These are phyloP conservation scores for Eucalyptus cloeziana DNA, from an alignment of 345 rosid species.

Conservation along the genomic window DNA sequence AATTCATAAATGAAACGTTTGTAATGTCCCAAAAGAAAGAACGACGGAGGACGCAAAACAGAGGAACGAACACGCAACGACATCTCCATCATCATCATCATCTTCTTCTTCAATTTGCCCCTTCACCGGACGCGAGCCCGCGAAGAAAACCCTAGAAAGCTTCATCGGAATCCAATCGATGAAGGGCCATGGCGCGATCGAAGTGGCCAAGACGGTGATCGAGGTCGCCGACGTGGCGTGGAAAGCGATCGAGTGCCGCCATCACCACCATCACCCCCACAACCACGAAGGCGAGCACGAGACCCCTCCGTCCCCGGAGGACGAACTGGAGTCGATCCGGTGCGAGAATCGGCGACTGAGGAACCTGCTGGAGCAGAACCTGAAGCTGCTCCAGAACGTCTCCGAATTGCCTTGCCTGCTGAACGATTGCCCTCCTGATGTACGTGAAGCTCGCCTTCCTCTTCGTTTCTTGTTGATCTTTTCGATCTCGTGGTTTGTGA, in stretches of 20 bases:
- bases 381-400: conserved; percentile 56
- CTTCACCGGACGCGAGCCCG: neutral
- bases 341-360: conserved; percentile 57
- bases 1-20: neutral
- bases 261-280: conserved; percentile 36
- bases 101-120: neutral
- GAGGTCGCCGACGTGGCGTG: conserved; percentile 97
- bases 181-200: conserved; percentile 27
- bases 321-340: conserved; percentile 45
- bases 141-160: neutral
- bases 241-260: conserved; percentile 58
- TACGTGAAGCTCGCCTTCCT: conserved; percentile 11
- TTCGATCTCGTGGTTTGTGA: neutral
- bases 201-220: conserved; percentile 85
- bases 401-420: conserved; percentile 53
- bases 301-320: conserved; percentile 4
- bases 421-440: conserved; percentile 73
- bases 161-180: neutral
- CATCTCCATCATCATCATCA: neutral
- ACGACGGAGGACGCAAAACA: neutral
- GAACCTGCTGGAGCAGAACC: conserved; percentile 55
- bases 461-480: neutral
- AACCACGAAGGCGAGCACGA: neutral
- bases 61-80: neutral
- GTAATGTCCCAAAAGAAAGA: neutral